Evolutionary conservation across 1,284 basidiomycete species (phyloP).

Genomic region (Trametes hirsuta): DNA sequence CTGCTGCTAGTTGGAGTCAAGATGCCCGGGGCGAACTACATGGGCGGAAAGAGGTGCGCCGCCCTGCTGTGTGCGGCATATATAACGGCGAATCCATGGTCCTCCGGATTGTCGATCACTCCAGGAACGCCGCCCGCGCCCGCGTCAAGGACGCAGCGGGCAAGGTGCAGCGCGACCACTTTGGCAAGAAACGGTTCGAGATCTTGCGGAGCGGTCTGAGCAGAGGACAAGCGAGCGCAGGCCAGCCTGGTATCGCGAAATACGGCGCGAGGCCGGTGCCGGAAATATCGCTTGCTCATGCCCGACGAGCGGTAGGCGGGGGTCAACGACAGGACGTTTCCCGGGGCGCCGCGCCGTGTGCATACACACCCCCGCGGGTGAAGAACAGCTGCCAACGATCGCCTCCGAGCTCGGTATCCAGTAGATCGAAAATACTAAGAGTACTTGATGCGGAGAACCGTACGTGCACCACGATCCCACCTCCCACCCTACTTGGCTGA

Average conservation of each 20-base stretch:
- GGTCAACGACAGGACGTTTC: background rate
- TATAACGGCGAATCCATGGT: background rate
- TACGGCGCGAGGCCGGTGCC: background rate
- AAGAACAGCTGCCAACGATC: conserved; percentile 2
- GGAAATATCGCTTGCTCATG: conserved; percentile 33
- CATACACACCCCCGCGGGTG: background rate
- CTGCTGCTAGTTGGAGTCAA: background rate
- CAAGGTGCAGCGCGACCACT: conserved; percentile 55
- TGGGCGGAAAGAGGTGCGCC: conserved; percentile 59
- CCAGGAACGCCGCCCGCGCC: conserved; percentile 58
- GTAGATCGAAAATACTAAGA: conserved; percentile 25
- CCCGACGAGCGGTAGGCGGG: conserved; percentile 10
- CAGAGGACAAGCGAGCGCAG: conserved; percentile 8
- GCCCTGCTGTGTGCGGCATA: background rate
- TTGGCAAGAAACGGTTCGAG: conserved; percentile 56
- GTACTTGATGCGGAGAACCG: conserved; percentile 31
- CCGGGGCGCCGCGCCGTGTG: background rate
- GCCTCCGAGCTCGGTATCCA: conserved; percentile 1
- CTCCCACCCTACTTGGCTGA: background rate
- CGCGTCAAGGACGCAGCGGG: conserved; percentile 52
- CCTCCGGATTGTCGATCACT: background rate
- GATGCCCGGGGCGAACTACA: conserved; percentile 65
- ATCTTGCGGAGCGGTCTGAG: conserved; percentile 46
- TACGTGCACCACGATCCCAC: conserved; percentile 21
- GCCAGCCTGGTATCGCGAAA: background rate